Base-by-base conservation (phyloP, 805 yeast species). In the Ogataea angusta region DNA sequence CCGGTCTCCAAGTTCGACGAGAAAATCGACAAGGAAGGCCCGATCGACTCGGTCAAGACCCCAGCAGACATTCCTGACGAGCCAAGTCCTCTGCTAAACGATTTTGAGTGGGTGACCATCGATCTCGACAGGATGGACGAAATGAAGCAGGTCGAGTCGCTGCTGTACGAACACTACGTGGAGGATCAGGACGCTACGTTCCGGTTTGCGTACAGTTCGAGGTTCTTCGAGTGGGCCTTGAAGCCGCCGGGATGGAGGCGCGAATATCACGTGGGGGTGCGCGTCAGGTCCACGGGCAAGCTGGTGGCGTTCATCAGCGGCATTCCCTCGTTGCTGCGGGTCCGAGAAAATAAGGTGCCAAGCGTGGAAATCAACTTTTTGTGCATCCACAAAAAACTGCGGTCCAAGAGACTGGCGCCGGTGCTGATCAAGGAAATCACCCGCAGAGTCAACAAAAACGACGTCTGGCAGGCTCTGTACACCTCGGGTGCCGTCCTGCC, bases 401-500 rank as follows among this genome's bases (percentile, higher is more conserved):
- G 99, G 59, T 74, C 88, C n/a, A 93, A 93, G 63, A 80, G 99
- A 54, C 72, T 93, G 59, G 90, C 99, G 1, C 99, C 99, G 1
- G 85, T 93, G 10, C 69, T 93, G 55, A 93, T 93, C 63, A 85
- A 85, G 56, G 99, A 93, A 64, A 84, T 93, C 50, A 93, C 98
- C 4, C 76, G 99, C 59, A 75, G 98, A 52, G 93, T 93, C 48
- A 91, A 93, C 64, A 73, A 77, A 47, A 72, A 73, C 31, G 78
- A 85, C 44, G 85, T 90, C 45, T 93, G 97, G 96, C 97, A 90
- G 63, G 99, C 98, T 0, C 73, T 93, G 45, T 88, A 87, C 64
- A 91, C 99, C 8, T 95, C 91, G 0, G 99, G 98, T 9, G 79
- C 82, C 3, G 82, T 88, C 2, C 70, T 93, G 42, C 99, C 99